Percentiles rank a stretch among this genome's conserved stretches.
Evolutionary conservation across 768 basidiomycete species (phyloP).

Genomic region (Mycena capillaripes): DNA sequence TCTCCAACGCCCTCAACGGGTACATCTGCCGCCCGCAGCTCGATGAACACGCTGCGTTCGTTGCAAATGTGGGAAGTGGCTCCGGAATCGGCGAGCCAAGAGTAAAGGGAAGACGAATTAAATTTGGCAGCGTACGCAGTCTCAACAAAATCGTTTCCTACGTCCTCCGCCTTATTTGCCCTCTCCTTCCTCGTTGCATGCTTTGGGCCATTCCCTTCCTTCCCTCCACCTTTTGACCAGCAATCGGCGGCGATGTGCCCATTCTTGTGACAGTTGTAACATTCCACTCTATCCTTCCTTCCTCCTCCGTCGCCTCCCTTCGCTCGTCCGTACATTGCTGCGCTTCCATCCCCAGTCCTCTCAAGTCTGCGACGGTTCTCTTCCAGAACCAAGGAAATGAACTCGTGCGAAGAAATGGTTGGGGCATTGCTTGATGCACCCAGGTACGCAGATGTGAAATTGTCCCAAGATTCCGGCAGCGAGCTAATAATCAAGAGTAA

Average conservation of each 20-base stretch:
- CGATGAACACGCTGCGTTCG: background rate
- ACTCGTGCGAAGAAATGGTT: background rate
- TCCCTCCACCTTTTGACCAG: constrained; percentile 34
- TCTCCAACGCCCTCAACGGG: constrained; percentile 18
- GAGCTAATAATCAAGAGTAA: constrained; percentile 22
- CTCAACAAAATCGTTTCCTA: constrained; percentile 20
- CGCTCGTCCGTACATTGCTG: constrained; percentile 7
- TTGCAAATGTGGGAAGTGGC: constrained; percentile 32
- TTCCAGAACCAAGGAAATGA: constrained; percentile 20
- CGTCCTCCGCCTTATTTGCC: constrained; percentile 33
- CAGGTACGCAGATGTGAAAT: too few relatives aligned
- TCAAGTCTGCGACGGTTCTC: constrained; percentile 40
- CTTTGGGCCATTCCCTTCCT: constrained; percentile 32
- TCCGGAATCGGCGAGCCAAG: constrained; percentile 27
- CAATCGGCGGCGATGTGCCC: constrained; percentile 45
- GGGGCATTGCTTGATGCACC: too few relatives aligned
- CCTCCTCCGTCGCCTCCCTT: background rate
- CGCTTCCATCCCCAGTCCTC: constrained; percentile 1
- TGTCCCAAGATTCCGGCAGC: constrained; percentile 11
- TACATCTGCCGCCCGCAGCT: background rate
- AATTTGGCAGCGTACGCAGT: constrained; percentile 20
- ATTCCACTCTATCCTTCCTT: constrained; percentile 26
- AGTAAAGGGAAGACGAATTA: constrained; percentile 1
- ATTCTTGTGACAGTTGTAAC: constrained; percentile 46
- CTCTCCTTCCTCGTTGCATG: constrained; percentile 27